Evolutionary conservation across 2,329 filamentous ascomycete species (phyloP).

Genomic region (Sordariomycetes sp.): DNA sequence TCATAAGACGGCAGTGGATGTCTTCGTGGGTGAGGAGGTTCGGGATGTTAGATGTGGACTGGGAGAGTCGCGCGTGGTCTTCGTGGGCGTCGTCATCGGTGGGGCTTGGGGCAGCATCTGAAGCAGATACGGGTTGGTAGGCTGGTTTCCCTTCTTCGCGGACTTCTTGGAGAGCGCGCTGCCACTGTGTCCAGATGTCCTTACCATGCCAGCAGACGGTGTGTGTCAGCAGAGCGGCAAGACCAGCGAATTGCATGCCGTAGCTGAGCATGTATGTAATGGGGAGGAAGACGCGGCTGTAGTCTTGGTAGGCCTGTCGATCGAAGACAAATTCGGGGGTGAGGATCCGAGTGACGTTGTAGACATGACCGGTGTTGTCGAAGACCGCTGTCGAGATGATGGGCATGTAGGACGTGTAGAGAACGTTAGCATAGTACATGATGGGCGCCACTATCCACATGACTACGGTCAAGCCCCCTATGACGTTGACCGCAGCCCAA

Average conservation of each 20-base stretch:
- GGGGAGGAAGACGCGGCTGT: constrained; percentile 76
- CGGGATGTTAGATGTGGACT: constrained; percentile 32
- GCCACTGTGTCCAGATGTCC: constrained; percentile 74
- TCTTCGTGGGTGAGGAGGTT: constrained; percentile 64
- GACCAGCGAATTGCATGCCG: constrained; percentile 74
- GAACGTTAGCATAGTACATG: constrained; percentile 70
- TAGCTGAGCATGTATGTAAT: constrained; percentile 86
- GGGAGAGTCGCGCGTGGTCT: constrained; percentile 14
- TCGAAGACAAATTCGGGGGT: constrained; percentile 74
- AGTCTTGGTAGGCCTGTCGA: constrained; percentile 63
- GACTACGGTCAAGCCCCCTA: constrained; percentile 68
- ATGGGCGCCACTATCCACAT: constrained; percentile 81
- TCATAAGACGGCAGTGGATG: constrained; percentile 78
- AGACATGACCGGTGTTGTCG: constrained; percentile 72
- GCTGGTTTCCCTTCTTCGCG: constrained; percentile 36
- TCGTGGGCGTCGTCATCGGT: constrained; percentile 5
- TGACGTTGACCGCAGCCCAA: constrained; percentile 78
- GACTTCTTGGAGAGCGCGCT: constrained; percentile 56
- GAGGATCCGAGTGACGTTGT: constrained; percentile 73
- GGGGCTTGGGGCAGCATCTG: constrained; percentile 33
- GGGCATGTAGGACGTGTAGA: constrained; percentile 78
- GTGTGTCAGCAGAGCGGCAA: constrained; percentile 72
- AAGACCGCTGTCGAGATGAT: constrained; percentile 80
- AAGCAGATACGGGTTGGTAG: too few relatives aligned
- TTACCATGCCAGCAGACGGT: constrained; percentile 77